A percentile compares a stretch with the other conserved stretches of the same genome.
Conservation (phyloP, 225 moss, liverwort and hornwort genomes). For the Straminergon stramineum region DNA sequence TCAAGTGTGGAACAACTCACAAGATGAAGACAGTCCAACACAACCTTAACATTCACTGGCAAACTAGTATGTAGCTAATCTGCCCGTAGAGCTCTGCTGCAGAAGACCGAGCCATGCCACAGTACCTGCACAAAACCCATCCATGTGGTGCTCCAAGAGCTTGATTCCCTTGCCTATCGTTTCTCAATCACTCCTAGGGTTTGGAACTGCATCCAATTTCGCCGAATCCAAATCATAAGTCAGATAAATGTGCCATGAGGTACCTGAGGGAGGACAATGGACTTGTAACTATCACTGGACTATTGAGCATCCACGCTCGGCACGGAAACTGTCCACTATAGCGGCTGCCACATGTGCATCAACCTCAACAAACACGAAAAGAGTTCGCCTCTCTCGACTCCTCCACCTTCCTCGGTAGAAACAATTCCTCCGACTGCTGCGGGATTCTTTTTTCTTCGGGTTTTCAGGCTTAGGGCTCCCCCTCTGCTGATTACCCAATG, state of each 20-base stretch:
- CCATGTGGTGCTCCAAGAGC: background rate
- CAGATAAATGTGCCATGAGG: background rate
- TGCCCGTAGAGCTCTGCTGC: background rate
- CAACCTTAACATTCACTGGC: too few species aligned
- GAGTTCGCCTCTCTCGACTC: background rate
- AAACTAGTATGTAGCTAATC: background rate
- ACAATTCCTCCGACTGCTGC: background rate
- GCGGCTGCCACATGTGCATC: background rate
- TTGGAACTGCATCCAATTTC: background rate
- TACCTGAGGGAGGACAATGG: background rate
- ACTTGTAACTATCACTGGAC: background rate
- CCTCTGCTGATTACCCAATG: background rate
- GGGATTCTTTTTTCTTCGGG: too few species aligned
- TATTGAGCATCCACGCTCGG: background rate
- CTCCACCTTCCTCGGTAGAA: background rate
- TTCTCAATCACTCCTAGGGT: background rate
- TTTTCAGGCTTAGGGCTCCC: background rate
- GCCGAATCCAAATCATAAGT: background rate
- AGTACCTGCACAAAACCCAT: background rate
- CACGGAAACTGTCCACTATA: background rate
- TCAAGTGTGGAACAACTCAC: background rate
- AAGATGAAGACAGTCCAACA: background rate
- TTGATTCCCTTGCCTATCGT: background rate
- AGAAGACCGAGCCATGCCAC: background rate
- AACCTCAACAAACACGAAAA: background rate